Percentiles rank a stretch among this genome's conserved stretches.
These are phyloP conservation scores for Zizania palustris DNA, from an alignment of 202 grass and related monocot species.

Conservation along the genomic window DNA sequence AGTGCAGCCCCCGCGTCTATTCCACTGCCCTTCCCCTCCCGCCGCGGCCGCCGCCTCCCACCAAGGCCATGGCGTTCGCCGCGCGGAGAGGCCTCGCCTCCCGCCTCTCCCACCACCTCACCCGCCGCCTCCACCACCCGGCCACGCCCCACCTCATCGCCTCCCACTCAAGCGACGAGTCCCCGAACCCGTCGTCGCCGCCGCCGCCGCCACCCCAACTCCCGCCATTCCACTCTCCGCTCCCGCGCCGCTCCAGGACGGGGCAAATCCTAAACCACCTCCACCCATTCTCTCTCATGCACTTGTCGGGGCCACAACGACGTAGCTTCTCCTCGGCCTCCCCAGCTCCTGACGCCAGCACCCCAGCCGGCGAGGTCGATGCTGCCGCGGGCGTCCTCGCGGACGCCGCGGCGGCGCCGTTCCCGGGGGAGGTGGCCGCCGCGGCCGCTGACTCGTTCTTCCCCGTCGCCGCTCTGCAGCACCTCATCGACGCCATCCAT, in stretches of 20 bases:
- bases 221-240: conserved; percentile 1
- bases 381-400: conserved; percentile 36
- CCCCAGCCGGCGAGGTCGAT: conserved; percentile 42
- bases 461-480: conserved; percentile 76
- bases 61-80: conserved; percentile 56
- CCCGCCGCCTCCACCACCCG: conserved; percentile 41
- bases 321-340: conserved; percentile 49
- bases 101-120: conserved; percentile 45
- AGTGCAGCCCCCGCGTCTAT: conserved; percentile 4
- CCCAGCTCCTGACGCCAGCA: neutral
- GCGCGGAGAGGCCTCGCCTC: conserved; percentile 53
- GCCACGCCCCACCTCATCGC: conserved; percentile 21
- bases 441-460: conserved; percentile 72
- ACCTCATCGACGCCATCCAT: conserved; percentile 80
- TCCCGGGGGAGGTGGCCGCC: conserved; percentile 63
- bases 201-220: neutral
- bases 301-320: conserved; percentile 10
- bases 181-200: conserved; percentile 31
- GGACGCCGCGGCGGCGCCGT: conserved; percentile 52
- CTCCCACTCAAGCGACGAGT: conserved; percentile 39
- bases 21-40: neutral
- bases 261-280: conserved; percentile 32
- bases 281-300: conserved; percentile 40
- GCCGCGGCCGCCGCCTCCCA: conserved; percentile 18
- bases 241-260: conserved; percentile 28